These are phyloP conservation scores for Hymenoscyphus occultus DNA, from an alignment of 2,329 filamentous ascomycete genomes.

Conservation along the genomic window DNA sequence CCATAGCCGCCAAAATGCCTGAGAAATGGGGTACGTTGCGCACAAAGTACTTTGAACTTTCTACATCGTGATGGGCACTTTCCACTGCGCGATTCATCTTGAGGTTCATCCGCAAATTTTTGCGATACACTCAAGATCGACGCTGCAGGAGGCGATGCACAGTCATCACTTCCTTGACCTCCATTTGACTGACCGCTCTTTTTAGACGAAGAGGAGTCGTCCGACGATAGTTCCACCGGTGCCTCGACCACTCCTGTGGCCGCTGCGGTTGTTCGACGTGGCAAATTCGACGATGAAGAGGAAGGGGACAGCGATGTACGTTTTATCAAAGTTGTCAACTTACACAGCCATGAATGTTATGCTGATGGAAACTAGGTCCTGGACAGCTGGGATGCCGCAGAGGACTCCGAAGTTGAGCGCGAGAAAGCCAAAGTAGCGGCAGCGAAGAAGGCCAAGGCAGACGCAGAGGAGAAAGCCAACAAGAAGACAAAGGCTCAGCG, in stretches of 20 bases:
- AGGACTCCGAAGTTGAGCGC: constrained; percentile 94
- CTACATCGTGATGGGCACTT: constrained; percentile 1
- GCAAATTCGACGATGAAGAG: constrained; percentile 92
- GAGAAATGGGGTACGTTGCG: constrained; percentile 15
- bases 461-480: constrained; percentile 80
- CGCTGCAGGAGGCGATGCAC: constrained; percentile 28
- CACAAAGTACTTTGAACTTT: constrained; percentile 3
- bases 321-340: constrained; percentile 16
- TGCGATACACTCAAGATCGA: constrained; percentile 24
- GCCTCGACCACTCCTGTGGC: constrained; percentile 30
- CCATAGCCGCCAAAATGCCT: constrained; percentile 12
- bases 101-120: constrained; percentile 10
- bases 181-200: constrained; percentile 33
- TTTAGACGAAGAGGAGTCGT: constrained; percentile 46
- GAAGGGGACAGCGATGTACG: constrained; percentile 74
- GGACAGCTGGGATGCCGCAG: constrained; percentile 94
- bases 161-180: constrained; percentile 23
- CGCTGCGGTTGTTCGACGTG: constrained; percentile 28
- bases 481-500: constrained; percentile 89
- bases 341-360: not conserved
- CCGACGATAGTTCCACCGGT: constrained; percentile 44
- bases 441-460: constrained; percentile 84
- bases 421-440: constrained; percentile 88
- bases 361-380: constrained; percentile 49
- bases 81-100: constrained; percentile 7